A percentile compares a stretch with the other conserved stretches of the same genome.
These are phyloP conservation scores for Metschnikowia borealis DNA, from an alignment of 805 yeast genomes.

Conservation along the genomic window DNA sequence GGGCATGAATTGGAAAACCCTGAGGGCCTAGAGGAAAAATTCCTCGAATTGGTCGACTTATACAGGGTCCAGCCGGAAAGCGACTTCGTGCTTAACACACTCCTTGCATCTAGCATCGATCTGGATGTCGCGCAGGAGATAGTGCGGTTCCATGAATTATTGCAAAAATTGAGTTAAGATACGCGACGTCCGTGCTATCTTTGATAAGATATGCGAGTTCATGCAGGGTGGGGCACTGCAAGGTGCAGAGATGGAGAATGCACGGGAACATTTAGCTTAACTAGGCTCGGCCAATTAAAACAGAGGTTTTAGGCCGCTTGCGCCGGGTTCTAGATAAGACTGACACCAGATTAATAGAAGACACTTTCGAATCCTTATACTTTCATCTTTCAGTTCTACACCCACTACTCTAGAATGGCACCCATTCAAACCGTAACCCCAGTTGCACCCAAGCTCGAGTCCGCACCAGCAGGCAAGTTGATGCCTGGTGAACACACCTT, in stretches of 20 bases:
- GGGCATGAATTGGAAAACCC: slow-evolving; percentile 12
- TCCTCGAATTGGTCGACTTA: slow-evolving; percentile 15
- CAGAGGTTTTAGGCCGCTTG: not conserved
- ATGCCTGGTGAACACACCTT: slow-evolving; percentile 42
- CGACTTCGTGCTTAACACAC: slow-evolving; percentile 32
- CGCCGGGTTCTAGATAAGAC: not conserved
- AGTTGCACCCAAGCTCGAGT: not conserved
- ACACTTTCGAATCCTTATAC: not conserved
- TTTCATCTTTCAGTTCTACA: not conserved
- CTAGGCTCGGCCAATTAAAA: not conserved
- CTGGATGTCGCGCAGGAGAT: slow-evolving; percentile 35
- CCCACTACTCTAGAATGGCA: not conserved
- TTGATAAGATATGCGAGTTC: not conserved
- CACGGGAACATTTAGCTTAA: slow-evolving; percentile 1
- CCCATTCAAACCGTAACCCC: slow-evolving; percentile 2
- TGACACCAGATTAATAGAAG: not conserved
- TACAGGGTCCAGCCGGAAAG: slow-evolving; percentile 33
- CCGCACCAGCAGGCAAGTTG: slow-evolving; percentile 11
- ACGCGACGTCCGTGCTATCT: slow-evolving; percentile 1
- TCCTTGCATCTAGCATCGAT: slow-evolving; percentile 34
- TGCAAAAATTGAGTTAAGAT: slow-evolving; percentile 16
- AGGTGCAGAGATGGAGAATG: not conserved
- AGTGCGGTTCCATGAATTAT: slow-evolving; percentile 28
- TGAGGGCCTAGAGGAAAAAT: slow-evolving; percentile 3
- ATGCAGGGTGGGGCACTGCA: not conserved